Evolutionary conservation across 2,329 filamentous ascomycete genomes (phyloP), one percentile per base, ranked within the genome.

Genomic region (Xylariaceae sp.): DNA sequence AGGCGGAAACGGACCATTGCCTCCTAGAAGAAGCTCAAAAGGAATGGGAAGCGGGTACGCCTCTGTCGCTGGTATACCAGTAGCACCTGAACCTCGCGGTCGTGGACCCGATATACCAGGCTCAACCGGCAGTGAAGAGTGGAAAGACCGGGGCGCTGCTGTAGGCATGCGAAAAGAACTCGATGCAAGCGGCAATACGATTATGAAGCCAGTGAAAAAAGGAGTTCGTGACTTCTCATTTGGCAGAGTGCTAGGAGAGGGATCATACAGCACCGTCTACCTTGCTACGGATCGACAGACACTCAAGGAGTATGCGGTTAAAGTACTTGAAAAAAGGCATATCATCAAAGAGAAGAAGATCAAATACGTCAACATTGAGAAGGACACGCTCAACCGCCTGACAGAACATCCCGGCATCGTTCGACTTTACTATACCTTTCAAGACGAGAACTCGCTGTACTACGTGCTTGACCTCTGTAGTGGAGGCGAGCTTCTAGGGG

Each of bases 281-380:
- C 86, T 95, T 49, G 95, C 93, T 33, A 96, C 92, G 3, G 95
- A 99, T 74, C 87, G 94, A 60, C 92, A 96, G 74, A 96, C 92
- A 1, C 79, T 96, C 56, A 96, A 96, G 69, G 94, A 99, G 74
- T 98, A 98, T 71, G 95, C 95, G 23, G 93, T 99, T 77, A 99
- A 99, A 74, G 94, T 99, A 14, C 84, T 99, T 43, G 95, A 99
- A 76, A 99, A 99, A 78, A 87, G 92, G 69, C 95, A 99, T 74
- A 99, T 99, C 71, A 99, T 99, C 81, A 99, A 98, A 76, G 95
- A 99, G 78, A 98, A 96, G 76, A 99, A 99, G 82, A 96, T 99
- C 70, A 99, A 99, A 81, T 99, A 99, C 71, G 95, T 99, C 75
- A 99, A 98, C 76, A 99, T 99, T 68, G 95, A 99, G 76, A 97